phyloP scores from a whole-genome alignment of 2,329 filamentous ascomycete species.

The Curvularia lunata region DNA sequence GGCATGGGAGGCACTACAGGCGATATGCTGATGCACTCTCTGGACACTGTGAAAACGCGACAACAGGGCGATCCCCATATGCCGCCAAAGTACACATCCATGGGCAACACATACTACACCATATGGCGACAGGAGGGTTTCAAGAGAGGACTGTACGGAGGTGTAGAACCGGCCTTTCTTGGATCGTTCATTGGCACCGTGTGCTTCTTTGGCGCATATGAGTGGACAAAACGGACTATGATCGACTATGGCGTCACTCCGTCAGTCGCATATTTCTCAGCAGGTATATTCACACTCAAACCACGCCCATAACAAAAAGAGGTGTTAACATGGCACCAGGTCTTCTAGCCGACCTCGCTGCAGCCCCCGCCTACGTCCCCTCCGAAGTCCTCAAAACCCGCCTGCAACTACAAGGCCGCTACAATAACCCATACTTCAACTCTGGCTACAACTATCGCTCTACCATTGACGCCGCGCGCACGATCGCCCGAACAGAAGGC shows the following conservation, averaged over 20 bases:
- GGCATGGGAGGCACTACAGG: conserved; percentile 91
- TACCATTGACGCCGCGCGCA: conserved; percentile 81
- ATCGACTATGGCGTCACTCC: conserved; percentile 83
- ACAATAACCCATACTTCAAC: conserved; percentile 92
- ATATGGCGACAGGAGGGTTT: conserved; percentile 94
- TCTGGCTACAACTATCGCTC: conserved; percentile 96
- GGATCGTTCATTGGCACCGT: conserved; percentile 94
- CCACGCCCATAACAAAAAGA: not conserved
- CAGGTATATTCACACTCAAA: conserved; percentile 62
- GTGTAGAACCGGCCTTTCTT: conserved; percentile 87
- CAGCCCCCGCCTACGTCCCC: conserved; percentile 92
- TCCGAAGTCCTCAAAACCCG: conserved; percentile 98
- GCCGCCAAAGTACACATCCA: conserved; percentile 88
- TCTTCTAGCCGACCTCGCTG: conserved; percentile 90
- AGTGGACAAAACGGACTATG: conserved; percentile 90
- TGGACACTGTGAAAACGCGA: conserved; percentile 97
- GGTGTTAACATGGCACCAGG: conserved; percentile 57
- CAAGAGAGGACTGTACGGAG: conserved; percentile 84
- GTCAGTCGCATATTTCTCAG: conserved; percentile 82
- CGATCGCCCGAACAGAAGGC: conserved; percentile 83
- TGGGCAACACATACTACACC: conserved; percentile 88
- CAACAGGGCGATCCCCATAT: conserved; percentile 96
- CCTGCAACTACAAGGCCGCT: conserved; percentile 89
- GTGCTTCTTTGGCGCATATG: conserved; percentile 95
- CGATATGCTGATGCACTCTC: conserved; percentile 97